Evolutionary conservation across 2,329 filamentous ascomycete genomes (phyloP), one percentile per base, ranked within the genome.

Genomic region (Aspergillus candidus): DNA sequence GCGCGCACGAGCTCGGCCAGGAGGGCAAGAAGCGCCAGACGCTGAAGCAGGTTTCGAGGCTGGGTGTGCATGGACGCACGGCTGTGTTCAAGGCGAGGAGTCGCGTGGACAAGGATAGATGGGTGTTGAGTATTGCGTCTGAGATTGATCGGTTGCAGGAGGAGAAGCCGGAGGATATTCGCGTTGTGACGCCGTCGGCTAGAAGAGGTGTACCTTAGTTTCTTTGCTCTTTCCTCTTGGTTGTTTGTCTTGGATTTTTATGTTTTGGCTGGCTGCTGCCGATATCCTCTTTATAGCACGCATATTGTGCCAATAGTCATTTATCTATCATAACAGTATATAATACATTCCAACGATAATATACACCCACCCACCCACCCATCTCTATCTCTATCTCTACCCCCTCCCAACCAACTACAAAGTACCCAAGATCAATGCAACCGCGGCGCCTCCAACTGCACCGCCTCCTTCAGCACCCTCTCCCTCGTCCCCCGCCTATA

Each of bases 11-110:
- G 47, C 54, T 61, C n/a, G 58, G 61, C 15, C 60, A 65, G 17
- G 56, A 65, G 45, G 65, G 71, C 31, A 60, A 65, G 40, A 65
- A 61, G 17, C 70, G 70, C 17, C 73, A 71, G 45, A 65, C 67
- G 12, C 63, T 83, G 45, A 79, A 74, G 48, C 65, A 78, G 32
- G 82, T 84, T 1, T 78, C 78, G 22, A 74, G 76, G 48, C 62
- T 84, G 22, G 82, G 82, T 10, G 72, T 74, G 6, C 76, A 77
- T 27, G 82, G 82, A 4, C 68, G 79, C 35, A 80, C 76, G 33
- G 75, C 83, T 38, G 81, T 85, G 11, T 85, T 85, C 58, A 80
- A 81, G 56, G 76, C 81, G 31, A 71, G 81, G 41, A 82, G 77
- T 60, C 69, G 82, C 8, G 74, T 80, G 1, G 82, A 85, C 61